These are phyloP conservation scores for Metroxylon sagu DNA, from an alignment of 176 grass and related monocot species.

Conservation along the genomic window DNA sequence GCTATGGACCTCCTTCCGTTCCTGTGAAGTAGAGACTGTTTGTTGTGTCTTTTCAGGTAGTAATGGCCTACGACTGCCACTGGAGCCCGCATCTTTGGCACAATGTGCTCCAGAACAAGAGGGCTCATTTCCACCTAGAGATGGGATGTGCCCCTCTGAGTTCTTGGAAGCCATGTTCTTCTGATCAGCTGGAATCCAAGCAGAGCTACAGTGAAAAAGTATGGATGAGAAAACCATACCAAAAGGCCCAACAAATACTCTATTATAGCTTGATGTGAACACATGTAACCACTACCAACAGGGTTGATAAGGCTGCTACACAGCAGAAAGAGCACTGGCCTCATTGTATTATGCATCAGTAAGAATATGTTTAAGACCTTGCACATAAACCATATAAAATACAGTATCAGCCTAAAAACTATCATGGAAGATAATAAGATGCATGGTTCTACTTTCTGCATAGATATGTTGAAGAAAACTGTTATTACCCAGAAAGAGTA, in stretches of 20 bases:
- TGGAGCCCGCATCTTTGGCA: conserved; percentile 1
- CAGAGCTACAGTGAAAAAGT: conserved; percentile 27
- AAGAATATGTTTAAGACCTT: conserved; percentile 6
- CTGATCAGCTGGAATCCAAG: conserved; percentile 27
- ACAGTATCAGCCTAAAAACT: background rate
- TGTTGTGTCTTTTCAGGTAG: conserved; percentile 8
- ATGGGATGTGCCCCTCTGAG: conserved; percentile 22
- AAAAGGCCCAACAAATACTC: background rate
- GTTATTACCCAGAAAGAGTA: too few relatives aligned
- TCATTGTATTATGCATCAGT: background rate
- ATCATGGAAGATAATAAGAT: background rate
- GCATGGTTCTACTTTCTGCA: too few relatives aligned
- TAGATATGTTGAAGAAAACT: too few relatives aligned
- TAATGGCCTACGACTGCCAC: background rate
- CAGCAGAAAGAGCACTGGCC: background rate
- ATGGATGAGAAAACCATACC: conserved; percentile 9
- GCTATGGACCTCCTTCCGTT: conserved; percentile 26
- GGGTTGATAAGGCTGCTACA: conserved; percentile 1
- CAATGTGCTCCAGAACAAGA: background rate
- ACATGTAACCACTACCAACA: conserved; percentile 8
- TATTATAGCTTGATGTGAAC: conserved; percentile 7
- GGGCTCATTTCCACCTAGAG: conserved; percentile 14
- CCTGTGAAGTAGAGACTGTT: conserved; percentile 15
- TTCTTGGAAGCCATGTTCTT: conserved; percentile 25
- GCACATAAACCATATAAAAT: conserved; percentile 15